These are phyloP conservation scores for Mollisia scopiformis DNA, from an alignment of 2,329 filamentous ascomycete genomes.

Conservation along the genomic window DNA sequence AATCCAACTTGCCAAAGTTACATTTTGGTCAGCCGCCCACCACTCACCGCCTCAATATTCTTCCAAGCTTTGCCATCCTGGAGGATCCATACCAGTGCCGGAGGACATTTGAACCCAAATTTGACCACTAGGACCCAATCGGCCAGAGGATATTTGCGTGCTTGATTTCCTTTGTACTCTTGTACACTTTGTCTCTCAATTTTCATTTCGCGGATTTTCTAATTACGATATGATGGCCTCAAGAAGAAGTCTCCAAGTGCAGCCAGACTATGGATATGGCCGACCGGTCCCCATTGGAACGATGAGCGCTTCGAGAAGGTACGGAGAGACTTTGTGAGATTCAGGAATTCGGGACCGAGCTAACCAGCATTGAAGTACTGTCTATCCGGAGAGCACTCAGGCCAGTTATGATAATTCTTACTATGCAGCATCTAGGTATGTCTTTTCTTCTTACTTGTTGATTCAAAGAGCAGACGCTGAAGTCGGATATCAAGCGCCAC, in stretches of 20 bases:
- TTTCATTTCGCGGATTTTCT: conserved; percentile 20
- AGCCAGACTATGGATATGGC: conserved; percentile 36
- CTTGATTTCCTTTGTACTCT: conserved; percentile 29
- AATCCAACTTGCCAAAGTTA: conserved; percentile 10
- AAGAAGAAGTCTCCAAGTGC: conserved; percentile 36
- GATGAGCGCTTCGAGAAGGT: conserved; percentile 36
- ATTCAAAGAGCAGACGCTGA: conserved; percentile 30
- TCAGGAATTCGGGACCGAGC: conserved; percentile 20
- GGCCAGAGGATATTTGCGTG: conserved; percentile 21
- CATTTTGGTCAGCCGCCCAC: conserved; percentile 21
- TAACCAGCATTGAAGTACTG: conserved; percentile 32
- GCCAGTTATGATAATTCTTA: conserved; percentile 32
- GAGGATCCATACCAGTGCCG: conserved; percentile 23
- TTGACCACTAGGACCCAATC: conserved; percentile 15
- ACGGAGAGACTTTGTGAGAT: conserved; percentile 23
- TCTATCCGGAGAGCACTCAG: conserved; percentile 30
- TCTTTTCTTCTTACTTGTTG: conserved; percentile 16
- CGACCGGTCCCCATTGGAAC: conserved; percentile 28
- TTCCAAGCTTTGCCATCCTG: conserved; percentile 19
- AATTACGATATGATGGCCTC: conserved; percentile 34
- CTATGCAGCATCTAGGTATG: conserved; percentile 38
- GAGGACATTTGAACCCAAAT: conserved; percentile 18
- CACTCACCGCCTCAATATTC: conserved; percentile 24
- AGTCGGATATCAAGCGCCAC: conserved; percentile 31
- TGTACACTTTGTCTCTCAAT: conserved; percentile 30